phyloP scores from a whole-genome alignment of 2,329 filamentous ascomycete species.

The Alternaria sp. region DNA sequence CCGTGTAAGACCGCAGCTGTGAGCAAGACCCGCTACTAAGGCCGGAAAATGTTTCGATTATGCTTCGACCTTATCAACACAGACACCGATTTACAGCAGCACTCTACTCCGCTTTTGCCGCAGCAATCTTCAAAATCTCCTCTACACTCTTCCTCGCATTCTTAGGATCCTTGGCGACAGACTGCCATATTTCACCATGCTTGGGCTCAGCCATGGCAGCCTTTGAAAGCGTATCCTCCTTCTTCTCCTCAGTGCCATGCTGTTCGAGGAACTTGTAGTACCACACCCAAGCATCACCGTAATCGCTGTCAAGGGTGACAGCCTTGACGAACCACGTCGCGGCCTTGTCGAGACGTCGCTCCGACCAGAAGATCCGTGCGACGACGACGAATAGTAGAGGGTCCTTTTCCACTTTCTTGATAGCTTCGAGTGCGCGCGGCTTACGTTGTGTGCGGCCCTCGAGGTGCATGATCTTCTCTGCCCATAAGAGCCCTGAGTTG shows the following conservation, averaged over 20 bases:
- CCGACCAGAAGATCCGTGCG: slow-evolving; percentile 94
- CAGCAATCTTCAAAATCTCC: slow-evolving; percentile 83
- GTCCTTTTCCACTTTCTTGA: slow-evolving; percentile 96
- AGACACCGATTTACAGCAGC: neutral
- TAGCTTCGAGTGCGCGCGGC: slow-evolving; percentile 87
- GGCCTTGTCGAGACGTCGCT: slow-evolving; percentile 90
- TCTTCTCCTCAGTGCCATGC: slow-evolving; percentile 95
- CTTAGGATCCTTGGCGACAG: slow-evolving; percentile 81
- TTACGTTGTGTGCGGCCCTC: slow-evolving; percentile 93
- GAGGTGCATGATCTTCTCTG: slow-evolving; percentile 93
- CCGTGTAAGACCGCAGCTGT: too few relatives aligned
- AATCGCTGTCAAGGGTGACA: slow-evolving; percentile 82
- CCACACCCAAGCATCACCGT: slow-evolving; percentile 97
- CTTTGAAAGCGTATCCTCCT: slow-evolving; percentile 81
- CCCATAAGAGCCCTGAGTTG: slow-evolving; percentile 86
- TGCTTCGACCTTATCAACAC: too few relatives aligned
- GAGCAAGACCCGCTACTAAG: too few relatives aligned
- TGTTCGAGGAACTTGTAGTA: slow-evolving; percentile 93
- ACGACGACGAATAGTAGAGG: slow-evolving; percentile 88
- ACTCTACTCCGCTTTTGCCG: slow-evolving; percentile 60
- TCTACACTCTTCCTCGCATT: slow-evolving; percentile 79
- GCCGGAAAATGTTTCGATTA: too few relatives aligned
- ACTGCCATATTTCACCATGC: slow-evolving; percentile 93
- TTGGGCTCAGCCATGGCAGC: slow-evolving; percentile 84
- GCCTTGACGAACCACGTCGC: slow-evolving; percentile 98